These are phyloP conservation scores for Aspergillus bridgeri DNA, from an alignment of 495 filamentous ascomycete species.

Conservation along the genomic window DNA sequence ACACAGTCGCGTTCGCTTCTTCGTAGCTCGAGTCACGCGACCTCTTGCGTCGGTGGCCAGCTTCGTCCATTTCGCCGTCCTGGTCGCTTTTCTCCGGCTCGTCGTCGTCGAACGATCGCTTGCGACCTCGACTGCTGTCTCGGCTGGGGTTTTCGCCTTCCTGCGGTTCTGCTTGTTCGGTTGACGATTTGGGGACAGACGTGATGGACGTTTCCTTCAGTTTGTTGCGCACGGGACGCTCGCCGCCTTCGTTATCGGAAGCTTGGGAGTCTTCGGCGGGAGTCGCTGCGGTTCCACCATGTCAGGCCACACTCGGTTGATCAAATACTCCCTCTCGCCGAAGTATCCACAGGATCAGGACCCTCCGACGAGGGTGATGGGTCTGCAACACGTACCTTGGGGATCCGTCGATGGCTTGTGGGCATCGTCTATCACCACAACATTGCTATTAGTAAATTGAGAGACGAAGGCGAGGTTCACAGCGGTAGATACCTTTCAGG, in stretches of 20 bases:
- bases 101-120: slow-evolving; percentile 56
- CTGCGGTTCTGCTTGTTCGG: slow-evolving; percentile 9
- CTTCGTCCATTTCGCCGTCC: slow-evolving; percentile 15
- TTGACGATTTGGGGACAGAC: slow-evolving; percentile 15
- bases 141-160: slow-evolving; percentile 18
- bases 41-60: slow-evolving; percentile 39
- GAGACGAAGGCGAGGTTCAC: neutral
- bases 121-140: slow-evolving; percentile 43
- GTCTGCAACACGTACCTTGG: slow-evolving; percentile 8
- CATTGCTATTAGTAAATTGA: neutral
- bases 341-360: neutral
- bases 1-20: slow-evolving; percentile 7
- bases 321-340: no score
- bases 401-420: slow-evolving; percentile 4
- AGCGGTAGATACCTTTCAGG: slow-evolving; percentile 11
- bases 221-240: slow-evolving; percentile 58
- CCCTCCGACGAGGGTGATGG: no score
- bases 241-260: slow-evolving; percentile 50
- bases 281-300: slow-evolving; percentile 10
- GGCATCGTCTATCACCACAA: slow-evolving; percentile 3
- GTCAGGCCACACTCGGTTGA: slow-evolving; percentile 8
- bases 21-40: slow-evolving; percentile 39
- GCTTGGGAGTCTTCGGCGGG: slow-evolving; percentile 29
- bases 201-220: slow-evolving; percentile 59
- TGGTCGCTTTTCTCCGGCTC: slow-evolving; percentile 29